Evolutionary conservation across 2,329 filamentous ascomycete genomes (phyloP), one percentile per base, ranked within the genome.

Genomic region (Didymella lethalis): DNA sequence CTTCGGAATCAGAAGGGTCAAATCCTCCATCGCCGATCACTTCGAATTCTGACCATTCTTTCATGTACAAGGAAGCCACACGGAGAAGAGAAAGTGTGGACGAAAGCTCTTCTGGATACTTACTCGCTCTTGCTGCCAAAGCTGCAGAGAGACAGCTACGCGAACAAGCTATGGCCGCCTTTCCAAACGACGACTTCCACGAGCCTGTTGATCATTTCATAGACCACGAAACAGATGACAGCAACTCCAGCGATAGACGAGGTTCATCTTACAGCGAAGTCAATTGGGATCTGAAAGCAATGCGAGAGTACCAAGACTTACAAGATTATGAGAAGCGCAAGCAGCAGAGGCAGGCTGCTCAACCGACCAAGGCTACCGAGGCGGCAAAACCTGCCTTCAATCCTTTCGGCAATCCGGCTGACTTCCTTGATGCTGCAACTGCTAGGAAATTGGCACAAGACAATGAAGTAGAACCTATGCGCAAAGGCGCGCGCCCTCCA

Each of bases 111-210:
- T 87, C 90, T 50, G 87, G 88, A 36, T 93, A 93, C 75, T 79
- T 97, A 54, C 84, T 96, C 58, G 88, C 90, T 56, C 81, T 96
- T 57, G 91, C 93, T 43, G 91, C 91, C 49, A 89, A 88, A 70
- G 89, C 92, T 70, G 91, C 90, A 8, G 89, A 95, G 74, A 87
- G 88, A 70, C 90, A 94, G 74, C 82, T 97, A 63, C 87, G 90
- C 62, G 91, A 96, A 67, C 83, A 87, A 70, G 90, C 89, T 47
- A 83, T 93, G 72, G 88, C 88, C 38, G 91, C 90, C 1, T 93
- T 92, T 71, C 90, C 90, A 70, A 90, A 89, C 70, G 85, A 86
- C 11, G 84, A 89, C 40, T 85, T 86, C 62, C 87, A 90, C 68
- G 88, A 89, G 63, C 88, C 86, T 43, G 88, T 91, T 7, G 85